These are phyloP conservation scores for Bertia moriformis DNA, from an alignment of 2,329 filamentous ascomycete species.

Conservation along the genomic window DNA sequence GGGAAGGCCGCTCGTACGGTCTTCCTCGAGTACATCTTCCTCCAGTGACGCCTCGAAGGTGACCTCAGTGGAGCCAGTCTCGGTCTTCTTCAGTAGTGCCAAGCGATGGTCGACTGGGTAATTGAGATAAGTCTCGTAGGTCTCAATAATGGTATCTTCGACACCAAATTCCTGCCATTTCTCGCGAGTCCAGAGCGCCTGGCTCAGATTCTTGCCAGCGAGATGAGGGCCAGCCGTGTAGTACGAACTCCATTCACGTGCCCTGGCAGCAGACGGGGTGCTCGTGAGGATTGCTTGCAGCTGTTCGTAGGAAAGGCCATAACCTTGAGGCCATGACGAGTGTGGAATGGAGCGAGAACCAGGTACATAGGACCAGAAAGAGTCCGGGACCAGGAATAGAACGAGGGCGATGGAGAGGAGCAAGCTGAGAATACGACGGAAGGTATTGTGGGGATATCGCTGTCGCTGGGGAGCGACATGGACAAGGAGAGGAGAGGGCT, in stretches of 20 bases:
- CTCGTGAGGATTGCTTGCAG: constrained; percentile 35
- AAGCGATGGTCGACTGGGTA: constrained; percentile 44
- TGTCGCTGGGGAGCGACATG: constrained; percentile 18
- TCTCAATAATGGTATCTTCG: constrained; percentile 20
- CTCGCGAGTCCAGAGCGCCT: constrained; percentile 33
- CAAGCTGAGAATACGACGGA: constrained; percentile 21
- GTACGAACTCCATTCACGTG: constrained; percentile 31
- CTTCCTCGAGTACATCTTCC: constrained; percentile 59
- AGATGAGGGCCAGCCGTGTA: constrained; percentile 33
- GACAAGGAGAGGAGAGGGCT: constrained; percentile 25
- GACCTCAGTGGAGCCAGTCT: constrained; percentile 22
- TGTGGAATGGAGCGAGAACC: constrained; percentile 18
- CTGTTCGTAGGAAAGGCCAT: constrained; percentile 34
- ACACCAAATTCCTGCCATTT: constrained; percentile 31
- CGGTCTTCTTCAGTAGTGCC: constrained; percentile 19
- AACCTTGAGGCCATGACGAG: constrained; percentile 20
- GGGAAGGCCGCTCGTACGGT: constrained; percentile 55
- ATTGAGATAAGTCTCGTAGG: constrained; percentile 45
- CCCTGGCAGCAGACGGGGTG: constrained; percentile 35
- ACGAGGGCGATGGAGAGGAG: constrained; percentile 19
- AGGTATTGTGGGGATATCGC: constrained; percentile 22
- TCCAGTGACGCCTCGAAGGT: constrained; percentile 52
- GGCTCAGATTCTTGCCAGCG: constrained; percentile 32
- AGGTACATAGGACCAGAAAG: constrained; percentile 7
- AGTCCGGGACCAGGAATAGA: constrained; percentile 22